A percentile compares a stretch with the other conserved stretches of the same genome.
Evolutionary conservation across 768 basidiomycete species (phyloP).

Genomic region (Termitomyces sp.): DNA sequence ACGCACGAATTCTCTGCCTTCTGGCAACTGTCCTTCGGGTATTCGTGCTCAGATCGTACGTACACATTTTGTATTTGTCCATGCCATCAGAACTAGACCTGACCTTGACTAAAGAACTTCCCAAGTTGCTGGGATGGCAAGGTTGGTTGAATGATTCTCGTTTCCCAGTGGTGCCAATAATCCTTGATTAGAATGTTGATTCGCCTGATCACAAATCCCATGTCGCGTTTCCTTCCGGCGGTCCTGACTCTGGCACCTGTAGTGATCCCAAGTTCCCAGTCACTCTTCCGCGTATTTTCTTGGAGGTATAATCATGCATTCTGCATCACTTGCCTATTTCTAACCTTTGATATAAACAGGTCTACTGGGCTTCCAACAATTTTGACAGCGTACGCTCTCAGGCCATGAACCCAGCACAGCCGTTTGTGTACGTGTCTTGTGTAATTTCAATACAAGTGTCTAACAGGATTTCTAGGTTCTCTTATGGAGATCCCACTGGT

Average conservation of each 20-base stretch:
- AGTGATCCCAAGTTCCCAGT: constrained; percentile 42
- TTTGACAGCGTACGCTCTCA: constrained; percentile 34
- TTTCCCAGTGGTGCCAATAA: background rate
- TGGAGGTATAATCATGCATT: constrained; percentile 35
- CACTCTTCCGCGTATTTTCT: constrained; percentile 45
- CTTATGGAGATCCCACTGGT: constrained; percentile 61
- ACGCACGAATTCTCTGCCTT: constrained; percentile 35
- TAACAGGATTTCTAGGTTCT: constrained; percentile 24
- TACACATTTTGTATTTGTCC: constrained; percentile 1
- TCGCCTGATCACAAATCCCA: constrained; percentile 51
- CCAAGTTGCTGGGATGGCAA: constrained; percentile 56
- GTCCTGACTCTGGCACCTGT: constrained; percentile 48
- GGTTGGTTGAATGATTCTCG: constrained; percentile 22
- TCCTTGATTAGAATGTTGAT: constrained; percentile 34
- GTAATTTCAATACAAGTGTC: background rate
- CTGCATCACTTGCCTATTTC: background rate
- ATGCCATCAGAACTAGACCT: background rate
- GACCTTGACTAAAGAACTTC: constrained; percentile 36
- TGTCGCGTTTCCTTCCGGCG: constrained; percentile 42
- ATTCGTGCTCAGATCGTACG: constrained; percentile 48
- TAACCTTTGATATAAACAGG: constrained; percentile 19
- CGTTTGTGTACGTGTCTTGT: constrained; percentile 42
- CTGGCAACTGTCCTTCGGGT: constrained; percentile 39
- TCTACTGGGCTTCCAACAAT: constrained; percentile 40
- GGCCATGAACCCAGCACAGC: constrained; percentile 45